A percentile compares a stretch with the other conserved stretches of the same genome.
Conservation (phyloP, 2,329 filamentous ascomycete species). For the Pseudogymnoascus sp. region DNA sequence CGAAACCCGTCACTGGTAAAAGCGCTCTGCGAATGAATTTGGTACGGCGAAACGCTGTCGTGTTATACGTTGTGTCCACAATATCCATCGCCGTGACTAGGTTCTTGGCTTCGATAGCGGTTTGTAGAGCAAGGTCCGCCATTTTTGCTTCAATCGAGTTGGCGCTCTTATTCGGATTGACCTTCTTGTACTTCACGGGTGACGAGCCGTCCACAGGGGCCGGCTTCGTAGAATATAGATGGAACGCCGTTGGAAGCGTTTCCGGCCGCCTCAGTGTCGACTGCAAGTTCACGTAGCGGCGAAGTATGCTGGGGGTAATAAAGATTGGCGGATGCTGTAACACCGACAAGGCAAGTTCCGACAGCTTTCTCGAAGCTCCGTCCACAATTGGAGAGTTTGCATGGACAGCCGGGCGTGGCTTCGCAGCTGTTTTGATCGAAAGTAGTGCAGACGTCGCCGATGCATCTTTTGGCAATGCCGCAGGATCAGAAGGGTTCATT, state of each 20-base stretch:
- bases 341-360: conserved; percentile 57
- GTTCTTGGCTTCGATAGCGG: conserved; percentile 71
- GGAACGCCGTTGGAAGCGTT: conserved; percentile 70
- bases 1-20: conserved; percentile 47
- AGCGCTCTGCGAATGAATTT: conserved; percentile 59
- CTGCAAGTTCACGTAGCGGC: conserved; percentile 69
- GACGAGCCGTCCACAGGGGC: conserved; percentile 53
- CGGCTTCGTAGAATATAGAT: conserved; percentile 77
- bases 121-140: conserved; percentile 65
- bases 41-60: conserved; percentile 55
- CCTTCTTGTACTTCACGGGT: conserved; percentile 49
- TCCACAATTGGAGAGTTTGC: conserved; percentile 16
- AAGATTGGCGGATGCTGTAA: conserved; percentile 68
- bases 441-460: conserved; percentile 47
- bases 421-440: conserved; percentile 29
- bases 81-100: conserved; percentile 69
- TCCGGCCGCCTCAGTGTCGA: conserved; percentile 62
- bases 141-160: conserved; percentile 64
- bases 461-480: conserved; percentile 14
- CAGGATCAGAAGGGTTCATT: conserved; percentile 15
- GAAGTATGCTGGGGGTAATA: conserved; percentile 65
- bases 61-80: conserved; percentile 59
- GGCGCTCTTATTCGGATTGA: conserved; percentile 59
- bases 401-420: conserved; percentile 9
- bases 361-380: conserved; percentile 39